Evolutionary conservation across 2,329 filamentous ascomycete genomes (phyloP), one percentile per base, ranked within the genome.

Genomic region (Fusarium sp.): DNA sequence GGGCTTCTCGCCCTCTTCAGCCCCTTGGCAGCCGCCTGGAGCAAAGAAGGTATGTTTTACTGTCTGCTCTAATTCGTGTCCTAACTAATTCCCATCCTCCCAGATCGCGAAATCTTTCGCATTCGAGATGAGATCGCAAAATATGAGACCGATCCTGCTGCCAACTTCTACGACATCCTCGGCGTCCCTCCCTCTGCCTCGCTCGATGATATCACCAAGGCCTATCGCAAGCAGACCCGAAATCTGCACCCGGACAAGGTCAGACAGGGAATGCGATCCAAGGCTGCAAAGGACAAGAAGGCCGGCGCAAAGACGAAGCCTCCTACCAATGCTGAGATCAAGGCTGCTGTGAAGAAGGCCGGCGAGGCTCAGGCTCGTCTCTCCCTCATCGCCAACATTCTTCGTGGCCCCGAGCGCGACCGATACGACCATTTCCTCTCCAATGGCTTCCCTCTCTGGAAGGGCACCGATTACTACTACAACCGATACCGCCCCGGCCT

Each of bases 391-490:
- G 91, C 92, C 76, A 93, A 94, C 79, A 93, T 99, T 78, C 91
- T 99, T 58, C 91, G 93, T 76, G 94, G 95, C 3, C 86, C 92
- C 7, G 89, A 89, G 60, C 90, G 96, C 72, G 93, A 94, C 76
- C 92, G 96, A 72, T 99, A 99, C 83, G 95, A 99, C 81, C 92
- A 98, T 82, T 99, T 98, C 85, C 84, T 98, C 68, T 84, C 86
- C 81, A 94, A 98, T 82, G 96, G 96, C 69, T 99, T 99, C 85
- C 96, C 96, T 37, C 90, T 90, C 62, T 99, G 96, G 96, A 95
- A 95, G 85, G 96, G 96, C 65, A 98, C 95, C 48, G 95, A 96
- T 70, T 99, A 99, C 88, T 99, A 98, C 88, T 99, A 99, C 86
- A 91, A 91, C 78, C 91, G 96, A 64, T 98, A 95, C 87, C 90